Evolutionary conservation across 768 basidiomycete genomes (phyloP), one percentile per base, ranked within the genome.

Genomic region (Sarcodon sp.): DNA sequence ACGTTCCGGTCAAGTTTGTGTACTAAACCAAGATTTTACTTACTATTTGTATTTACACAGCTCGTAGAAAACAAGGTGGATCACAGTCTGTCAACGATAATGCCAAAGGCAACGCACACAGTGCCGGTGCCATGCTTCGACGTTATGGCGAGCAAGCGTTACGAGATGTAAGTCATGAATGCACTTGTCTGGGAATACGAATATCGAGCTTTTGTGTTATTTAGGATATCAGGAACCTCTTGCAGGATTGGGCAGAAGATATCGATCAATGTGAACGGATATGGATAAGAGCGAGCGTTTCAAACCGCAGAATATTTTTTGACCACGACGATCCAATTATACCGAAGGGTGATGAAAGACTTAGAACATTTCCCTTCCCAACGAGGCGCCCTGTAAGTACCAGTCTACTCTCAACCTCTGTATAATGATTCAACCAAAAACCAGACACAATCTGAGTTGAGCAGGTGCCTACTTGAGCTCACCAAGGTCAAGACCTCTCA

Each of bases 21-120:
- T 8, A 33, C 18, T 34, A 16, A 12, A 16, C 6, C 4, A 4
- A n/a, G n/a, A 11, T 6, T 45, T n/a, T 18, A 31, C 21, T 27
- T 27, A 15, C 9, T 44, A 31, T 46, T 10, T 21, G 27, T 50
- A 32, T 5, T n/a, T 7, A 10, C 18, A 15, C 50, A 98, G 94
- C 96, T 33, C 89, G 96, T 53, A 74, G 89, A 54, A 98, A 98
- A 62, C 96, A 99, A 69, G 96, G 96, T 64, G 96, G 96, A 0
- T 85, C 88, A 1, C 96, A 99, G 65, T 80, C 83, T 1, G 52
- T 82, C 3, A 93, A 98, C 54, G 96, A 99, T 64, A 88, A 91
- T 47, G 75, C 91, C 5, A 97, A 96, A 66, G 89, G 87, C 1
- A 78, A 79, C 49, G 96, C 96, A 0, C 85, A 89, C 57, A 94